These are phyloP conservation scores for Pythium guiyangense DNA, from an alignment of 352 stramenopile genomes.

Conservation along the genomic window DNA sequence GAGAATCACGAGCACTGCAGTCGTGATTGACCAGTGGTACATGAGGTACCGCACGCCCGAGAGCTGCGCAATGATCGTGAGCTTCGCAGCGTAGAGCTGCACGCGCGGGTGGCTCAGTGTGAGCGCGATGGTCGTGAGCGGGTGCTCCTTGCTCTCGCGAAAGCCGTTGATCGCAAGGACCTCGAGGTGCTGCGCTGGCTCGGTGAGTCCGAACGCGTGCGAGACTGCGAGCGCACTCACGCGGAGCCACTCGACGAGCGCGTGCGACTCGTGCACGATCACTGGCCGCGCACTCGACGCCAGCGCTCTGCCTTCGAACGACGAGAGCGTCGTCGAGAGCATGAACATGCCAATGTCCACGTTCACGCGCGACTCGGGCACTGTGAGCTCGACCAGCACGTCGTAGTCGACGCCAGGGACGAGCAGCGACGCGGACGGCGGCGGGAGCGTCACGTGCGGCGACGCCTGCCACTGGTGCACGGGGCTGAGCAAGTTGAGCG, in stretches of 20 bases:
- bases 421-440: slow-evolving; percentile 25
- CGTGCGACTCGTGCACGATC: no score
- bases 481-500: slow-evolving; percentile 47
- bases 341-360: slow-evolving; percentile 53
- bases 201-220: slow-evolving; percentile 48
- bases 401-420: slow-evolving; percentile 74
- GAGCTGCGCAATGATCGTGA: slow-evolving; percentile 81
- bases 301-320: no score
- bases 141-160: slow-evolving; percentile 41
- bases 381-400: slow-evolving; percentile 67
- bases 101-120: slow-evolving; percentile 62
- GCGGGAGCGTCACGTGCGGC: slow-evolving; percentile 18
- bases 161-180: slow-evolving; percentile 71
- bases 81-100: slow-evolving; percentile 66
- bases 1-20: slow-evolving; percentile 62
- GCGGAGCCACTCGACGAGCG: no score
- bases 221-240: no score
- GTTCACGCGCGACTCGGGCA: slow-evolving; percentile 60
- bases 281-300: no score
- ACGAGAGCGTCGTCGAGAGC: no score
- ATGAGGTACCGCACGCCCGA: slow-evolving; percentile 72
- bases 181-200: slow-evolving; percentile 45
- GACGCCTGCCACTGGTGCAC: slow-evolving; percentile 56
- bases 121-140: slow-evolving; percentile 48
- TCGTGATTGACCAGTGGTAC: slow-evolving; percentile 82